Percentiles rank a stretch among this genome's conserved stretches.
Evolutionary conservation across 116 monocot genomes (phyloP).

Genomic region (Phalaenopsis hybrid): DNA sequence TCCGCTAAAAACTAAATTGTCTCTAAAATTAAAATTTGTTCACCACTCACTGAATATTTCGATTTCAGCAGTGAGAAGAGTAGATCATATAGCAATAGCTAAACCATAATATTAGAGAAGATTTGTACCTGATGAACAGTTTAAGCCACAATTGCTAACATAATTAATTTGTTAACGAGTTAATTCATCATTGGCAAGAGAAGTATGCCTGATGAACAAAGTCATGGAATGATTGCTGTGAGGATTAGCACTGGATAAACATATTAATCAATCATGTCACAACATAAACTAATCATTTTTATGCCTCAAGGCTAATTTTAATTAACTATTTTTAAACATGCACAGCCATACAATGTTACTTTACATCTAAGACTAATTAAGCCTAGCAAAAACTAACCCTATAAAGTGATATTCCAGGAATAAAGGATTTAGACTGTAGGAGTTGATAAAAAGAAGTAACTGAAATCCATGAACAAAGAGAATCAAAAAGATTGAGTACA

Average conservation of each 20-base stretch:
- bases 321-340: neutral
- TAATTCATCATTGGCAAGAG: slow-evolving; percentile 1
- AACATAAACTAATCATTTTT: neutral
- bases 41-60: neutral
- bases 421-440: neutral
- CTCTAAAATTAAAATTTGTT: neutral
- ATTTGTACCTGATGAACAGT: neutral
- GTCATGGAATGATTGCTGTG: neutral
- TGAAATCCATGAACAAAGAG: neutral
- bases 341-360: neutral
- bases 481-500: neutral
- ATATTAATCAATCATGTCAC: slow-evolving; percentile 1
- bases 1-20: neutral
- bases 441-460: too few species aligned
- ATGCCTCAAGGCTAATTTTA: neutral
- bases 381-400: neutral
- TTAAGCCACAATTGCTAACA: neutral
- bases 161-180: neutral
- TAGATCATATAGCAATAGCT: neutral
- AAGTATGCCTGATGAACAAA: neutral
- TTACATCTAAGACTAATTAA: neutral
- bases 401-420: neutral
- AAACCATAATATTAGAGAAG: neutral
- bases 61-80: neutral
- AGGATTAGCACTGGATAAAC: neutral